Evolutionary conservation across 176 grass and related monocot genomes (phyloP), one percentile per base, ranked within the genome.

Genomic region (Eragrostis curvula): DNA sequence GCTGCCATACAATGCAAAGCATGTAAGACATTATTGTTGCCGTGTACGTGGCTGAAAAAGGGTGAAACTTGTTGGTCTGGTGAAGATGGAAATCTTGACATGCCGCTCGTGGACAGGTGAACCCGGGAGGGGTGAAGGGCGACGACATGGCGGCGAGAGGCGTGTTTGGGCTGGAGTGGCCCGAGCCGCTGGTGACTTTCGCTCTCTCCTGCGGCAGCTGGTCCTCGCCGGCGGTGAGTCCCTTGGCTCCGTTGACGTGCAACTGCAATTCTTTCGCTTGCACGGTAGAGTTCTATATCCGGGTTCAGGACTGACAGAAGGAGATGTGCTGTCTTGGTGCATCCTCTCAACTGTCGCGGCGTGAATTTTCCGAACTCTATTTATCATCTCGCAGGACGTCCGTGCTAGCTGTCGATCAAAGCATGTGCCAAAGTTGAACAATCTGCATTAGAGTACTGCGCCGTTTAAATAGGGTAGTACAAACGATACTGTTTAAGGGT

Each of bases 171-270:
- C 67, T 96, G 71, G 90, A 92, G 27, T 90, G 90, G 88, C 80
- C 85, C 23, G 88, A 96, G 68, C 94, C 88, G 44, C 68, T 85
- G 56, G 80, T 96, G 73, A 89, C 90, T 4, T 93, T 91, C 50
- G 88, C 88, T 16, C 86, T 93, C 21, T 97, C 94, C 45, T 93
- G 91, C 55, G 91, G 94, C 17, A 97, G 94, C 73, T 89, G 86
- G 88, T 93, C 94, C 28, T 97, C 91, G 29, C 94, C 91, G 59
- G 90, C 91, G 24, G 91, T 93, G 87, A 90, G 85, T 79, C 83
- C 36, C 58, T 66, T 46, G 21, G 15, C 13, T 23, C 6, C 68
- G 29, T 24, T 20, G 59, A 8, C n/a, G 21, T 56, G 70, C 11
- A 3, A 67, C 40, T 51, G 68, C 36, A 24, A 8, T 66, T 23